Conservation (phyloP, 441 rosid genomes). For the Codiaeum variegatum region DNA sequence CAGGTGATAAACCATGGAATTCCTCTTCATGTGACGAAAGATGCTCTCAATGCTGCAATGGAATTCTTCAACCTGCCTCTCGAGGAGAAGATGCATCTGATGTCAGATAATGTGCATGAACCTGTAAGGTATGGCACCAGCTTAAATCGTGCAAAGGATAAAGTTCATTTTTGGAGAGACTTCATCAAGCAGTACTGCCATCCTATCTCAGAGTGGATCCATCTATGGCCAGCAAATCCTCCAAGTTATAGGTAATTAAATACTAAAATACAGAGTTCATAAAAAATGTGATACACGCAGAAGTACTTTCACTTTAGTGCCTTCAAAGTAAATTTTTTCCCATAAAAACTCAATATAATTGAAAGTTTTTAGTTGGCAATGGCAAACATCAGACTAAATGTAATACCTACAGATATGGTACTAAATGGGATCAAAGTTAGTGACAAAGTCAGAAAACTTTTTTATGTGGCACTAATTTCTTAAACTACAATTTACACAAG, state of each 20-base stretch:
- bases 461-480: no score
- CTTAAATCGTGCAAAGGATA: slow-evolving; percentile 53
- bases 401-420: no score
- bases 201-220: slow-evolving; percentile 53
- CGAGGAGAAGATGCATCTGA: slow-evolving; percentile 55
- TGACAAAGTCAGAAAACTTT: no score
- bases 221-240: slow-evolving; percentile 70
- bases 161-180: slow-evolving; percentile 70
- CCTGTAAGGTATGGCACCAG: slow-evolving; percentile 73
- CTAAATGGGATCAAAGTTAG: no score
- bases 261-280: not conserved
- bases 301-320: not conserved
- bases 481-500: no score
- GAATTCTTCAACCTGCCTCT: slow-evolving; percentile 59
- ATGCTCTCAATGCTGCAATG: slow-evolving; percentile 43
- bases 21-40: slow-evolving; percentile 34
- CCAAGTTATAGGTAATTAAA: slow-evolving; percentile 49
- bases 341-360: not conserved
- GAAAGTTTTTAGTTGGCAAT: not conserved
- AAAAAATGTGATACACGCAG: not conserved
- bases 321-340: not conserved
- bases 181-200: slow-evolving; percentile 68
- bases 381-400: not conserved
- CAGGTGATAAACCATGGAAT: slow-evolving; percentile 68
- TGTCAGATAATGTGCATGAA: slow-evolving; percentile 44